phyloP scores from a whole-genome alignment of 169 alveolate species.

The Amoebophrya sp. region DNA sequence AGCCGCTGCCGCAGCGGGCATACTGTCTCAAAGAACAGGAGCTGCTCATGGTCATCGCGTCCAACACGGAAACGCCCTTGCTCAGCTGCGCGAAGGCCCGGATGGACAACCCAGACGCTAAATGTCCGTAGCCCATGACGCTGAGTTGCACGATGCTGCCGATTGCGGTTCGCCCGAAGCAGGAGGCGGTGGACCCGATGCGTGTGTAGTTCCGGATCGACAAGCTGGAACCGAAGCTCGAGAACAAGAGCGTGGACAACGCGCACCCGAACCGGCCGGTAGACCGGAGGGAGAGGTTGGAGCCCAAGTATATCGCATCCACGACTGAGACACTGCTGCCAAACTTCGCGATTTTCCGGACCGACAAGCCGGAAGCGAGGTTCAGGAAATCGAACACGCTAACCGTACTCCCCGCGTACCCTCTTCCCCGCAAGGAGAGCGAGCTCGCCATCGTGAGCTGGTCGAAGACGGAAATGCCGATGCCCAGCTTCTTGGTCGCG shows the following conservation, averaged over 20 bases:
- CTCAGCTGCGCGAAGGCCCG: constrained; percentile 2
- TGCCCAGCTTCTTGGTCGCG: background rate
- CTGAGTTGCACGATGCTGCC: constrained; percentile 8
- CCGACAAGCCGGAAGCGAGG: background rate
- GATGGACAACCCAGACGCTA: background rate
- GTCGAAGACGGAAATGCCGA: background rate
- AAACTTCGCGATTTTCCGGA: background rate
- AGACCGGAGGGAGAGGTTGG: background rate
- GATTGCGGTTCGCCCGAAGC: background rate
- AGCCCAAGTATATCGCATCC: background rate
- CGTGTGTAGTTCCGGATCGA: background rate
- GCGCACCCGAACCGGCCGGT: background rate
- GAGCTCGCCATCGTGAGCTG: background rate
- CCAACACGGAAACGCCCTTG: background rate
- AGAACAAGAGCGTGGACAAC: background rate
- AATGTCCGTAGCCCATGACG: background rate
- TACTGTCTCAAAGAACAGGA: background rate
- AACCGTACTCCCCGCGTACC: background rate
- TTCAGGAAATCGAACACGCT: background rate
- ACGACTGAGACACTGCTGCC: constrained; percentile 19
- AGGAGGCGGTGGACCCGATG: background rate
- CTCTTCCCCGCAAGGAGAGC: constrained; percentile 6
- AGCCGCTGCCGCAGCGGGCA: constrained; percentile 24
- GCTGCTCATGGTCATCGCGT: background rate
- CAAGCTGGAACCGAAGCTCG: constrained; percentile 15